These are phyloP conservation scores for Pontederia paniculata DNA, from an alignment of 176 grass and related monocot species.

Conservation along the genomic window DNA sequence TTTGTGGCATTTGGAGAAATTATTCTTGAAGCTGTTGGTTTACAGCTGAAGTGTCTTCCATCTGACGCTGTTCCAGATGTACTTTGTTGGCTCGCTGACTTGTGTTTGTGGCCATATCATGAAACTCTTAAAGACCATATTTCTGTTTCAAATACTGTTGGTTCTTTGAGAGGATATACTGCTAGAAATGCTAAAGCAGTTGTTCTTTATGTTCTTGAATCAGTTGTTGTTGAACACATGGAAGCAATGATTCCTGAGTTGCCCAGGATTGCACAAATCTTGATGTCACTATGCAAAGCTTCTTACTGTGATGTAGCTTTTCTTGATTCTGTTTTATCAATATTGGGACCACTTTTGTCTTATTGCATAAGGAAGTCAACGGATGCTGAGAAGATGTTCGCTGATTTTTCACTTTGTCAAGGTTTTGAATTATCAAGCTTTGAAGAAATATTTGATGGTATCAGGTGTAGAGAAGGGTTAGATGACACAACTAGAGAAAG, in stretches of 20 bases:
- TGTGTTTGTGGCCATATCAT: constrained; percentile 91
- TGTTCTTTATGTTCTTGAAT: constrained; percentile 83
- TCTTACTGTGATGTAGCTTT: constrained; percentile 85
- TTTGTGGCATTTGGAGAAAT: constrained; percentile 60
- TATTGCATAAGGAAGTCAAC: constrained; percentile 50
- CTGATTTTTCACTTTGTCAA: constrained; percentile 27
- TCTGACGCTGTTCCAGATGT: constrained; percentile 63
- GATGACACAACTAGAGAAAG: constrained; percentile 27
- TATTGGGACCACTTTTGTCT: constrained; percentile 65
- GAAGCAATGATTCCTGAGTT: constrained; percentile 80
- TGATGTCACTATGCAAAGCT: constrained; percentile 80
- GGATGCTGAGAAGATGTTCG: constrained; percentile 41
- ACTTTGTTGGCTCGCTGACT: constrained; percentile 92
- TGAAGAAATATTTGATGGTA: constrained; percentile 78
- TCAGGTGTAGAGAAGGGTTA: constrained; percentile 30
- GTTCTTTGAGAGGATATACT: constrained; percentile 54
- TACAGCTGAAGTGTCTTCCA: constrained; percentile 76
- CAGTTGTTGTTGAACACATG: constrained; percentile 58
- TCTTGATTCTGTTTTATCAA: constrained; percentile 63
- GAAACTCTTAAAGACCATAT: constrained; percentile 48
- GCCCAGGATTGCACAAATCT: constrained; percentile 67
- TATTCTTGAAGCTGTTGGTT: constrained; percentile 82
- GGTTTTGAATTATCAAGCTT: constrained; percentile 78
- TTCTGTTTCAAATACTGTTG: constrained; percentile 27
- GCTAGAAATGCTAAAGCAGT: constrained; percentile 76